These are phyloP conservation scores for Colletotrichum tofieldiae DNA, from an alignment of 2,329 filamentous ascomycete species.

Conservation along the genomic window DNA sequence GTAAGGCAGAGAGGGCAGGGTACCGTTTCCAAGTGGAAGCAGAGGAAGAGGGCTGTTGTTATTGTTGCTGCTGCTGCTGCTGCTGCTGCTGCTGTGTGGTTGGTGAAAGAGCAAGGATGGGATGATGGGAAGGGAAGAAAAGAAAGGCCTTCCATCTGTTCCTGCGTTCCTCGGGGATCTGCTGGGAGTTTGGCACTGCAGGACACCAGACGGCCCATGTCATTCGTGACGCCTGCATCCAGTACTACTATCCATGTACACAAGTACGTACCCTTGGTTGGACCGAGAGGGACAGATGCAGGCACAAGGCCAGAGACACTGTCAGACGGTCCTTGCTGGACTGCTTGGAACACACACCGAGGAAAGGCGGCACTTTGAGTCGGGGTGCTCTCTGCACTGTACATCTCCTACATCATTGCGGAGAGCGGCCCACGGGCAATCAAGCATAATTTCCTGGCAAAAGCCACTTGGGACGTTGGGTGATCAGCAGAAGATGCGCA, in stretches of 20 bases:
- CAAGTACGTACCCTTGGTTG: neutral
- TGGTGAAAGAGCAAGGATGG: neutral
- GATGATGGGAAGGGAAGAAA: neutral
- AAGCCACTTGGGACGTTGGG: slow-evolving; percentile 1
- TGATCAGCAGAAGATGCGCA: slow-evolving; percentile 25
- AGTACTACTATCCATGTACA: too few relatives aligned
- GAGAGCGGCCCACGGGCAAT: slow-evolving; percentile 12
- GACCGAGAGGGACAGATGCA: slow-evolving; percentile 3
- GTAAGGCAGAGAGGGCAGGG: slow-evolving; percentile 20
- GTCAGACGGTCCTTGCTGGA: neutral
- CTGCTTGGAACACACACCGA: neutral
- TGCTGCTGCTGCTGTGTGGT: neutral
- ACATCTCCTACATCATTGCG: slow-evolving; percentile 21
- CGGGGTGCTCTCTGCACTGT: neutral
- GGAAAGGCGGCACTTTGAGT: neutral
- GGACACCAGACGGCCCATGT: neutral
- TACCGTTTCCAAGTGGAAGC: neutral
- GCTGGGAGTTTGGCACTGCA: slow-evolving; percentile 12
- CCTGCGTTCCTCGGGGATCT: slow-evolving; percentile 22
- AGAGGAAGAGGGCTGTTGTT: too few relatives aligned
- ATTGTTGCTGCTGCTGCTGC: neutral
- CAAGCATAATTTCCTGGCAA: slow-evolving; percentile 32
- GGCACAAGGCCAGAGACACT: slow-evolving; percentile 1
- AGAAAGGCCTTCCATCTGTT: neutral
- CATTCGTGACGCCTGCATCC: neutral